phyloP scores from a whole-genome alignment of 371 early-diverging fungal species.

The Dinochytrium kinnereticum region DNA sequence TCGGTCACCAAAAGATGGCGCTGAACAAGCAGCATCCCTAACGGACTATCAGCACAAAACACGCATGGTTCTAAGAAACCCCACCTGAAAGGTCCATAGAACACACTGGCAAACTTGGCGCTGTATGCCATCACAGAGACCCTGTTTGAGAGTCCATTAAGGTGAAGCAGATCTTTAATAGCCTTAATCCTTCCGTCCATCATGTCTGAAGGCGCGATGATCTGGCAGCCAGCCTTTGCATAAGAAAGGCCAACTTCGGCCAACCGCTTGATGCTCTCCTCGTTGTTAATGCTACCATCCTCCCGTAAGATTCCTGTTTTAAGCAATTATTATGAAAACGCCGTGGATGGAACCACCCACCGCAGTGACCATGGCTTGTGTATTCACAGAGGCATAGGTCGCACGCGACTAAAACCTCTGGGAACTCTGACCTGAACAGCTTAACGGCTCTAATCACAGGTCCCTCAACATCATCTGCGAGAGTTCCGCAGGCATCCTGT shows the following conservation, averaged over 20 bases:
- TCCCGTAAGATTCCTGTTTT: constrained; percentile 63
- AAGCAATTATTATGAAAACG: not conserved
- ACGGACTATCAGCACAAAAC: not conserved
- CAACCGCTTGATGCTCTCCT: constrained; percentile 73
- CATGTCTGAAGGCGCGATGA: constrained; percentile 97
- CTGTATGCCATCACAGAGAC: constrained; percentile 91
- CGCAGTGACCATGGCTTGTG: constrained; percentile 96
- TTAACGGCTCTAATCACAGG: constrained; percentile 87
- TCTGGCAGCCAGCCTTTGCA: constrained; percentile 80
- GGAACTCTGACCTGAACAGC: constrained; percentile 78
- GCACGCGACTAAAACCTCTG: constrained; percentile 83
- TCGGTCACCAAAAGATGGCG: constrained; percentile 91
- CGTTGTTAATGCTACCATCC: constrained; percentile 86
- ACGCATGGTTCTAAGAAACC: constrained; percentile 20
- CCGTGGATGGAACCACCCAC: too few relatives aligned
- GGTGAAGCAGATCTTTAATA: constrained; percentile 78
- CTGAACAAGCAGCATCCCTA: constrained; percentile 91
- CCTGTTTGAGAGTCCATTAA: constrained; percentile 70
- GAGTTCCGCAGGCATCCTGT: constrained; percentile 78
- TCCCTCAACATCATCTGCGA: constrained; percentile 85
- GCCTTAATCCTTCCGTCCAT: constrained; percentile 95
- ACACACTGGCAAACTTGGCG: constrained; percentile 92
- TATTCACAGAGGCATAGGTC: constrained; percentile 98
- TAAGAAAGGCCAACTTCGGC: constrained; percentile 87
- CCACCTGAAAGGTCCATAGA: constrained; percentile 97